Conservation (phyloP, 148 eudicot species). For the Dysphania ambrosioides region DNA sequence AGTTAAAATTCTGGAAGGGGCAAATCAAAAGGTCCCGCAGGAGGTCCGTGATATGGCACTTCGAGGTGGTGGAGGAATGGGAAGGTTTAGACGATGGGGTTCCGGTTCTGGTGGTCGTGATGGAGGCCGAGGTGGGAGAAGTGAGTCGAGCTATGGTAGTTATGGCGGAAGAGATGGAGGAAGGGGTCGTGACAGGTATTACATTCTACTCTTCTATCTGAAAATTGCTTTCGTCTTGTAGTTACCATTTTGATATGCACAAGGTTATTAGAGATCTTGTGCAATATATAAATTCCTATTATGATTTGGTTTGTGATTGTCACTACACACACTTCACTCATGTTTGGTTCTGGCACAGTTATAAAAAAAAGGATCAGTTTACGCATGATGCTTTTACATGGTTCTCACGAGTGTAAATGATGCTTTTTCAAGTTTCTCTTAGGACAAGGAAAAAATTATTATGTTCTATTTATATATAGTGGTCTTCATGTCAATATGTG, state of each 20-base stretch:
- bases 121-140: slow-evolving; percentile 55
- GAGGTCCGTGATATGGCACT: slow-evolving; percentile 83
- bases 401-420: neutral
- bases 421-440: neutral
- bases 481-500: neutral
- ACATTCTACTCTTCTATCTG: neutral
- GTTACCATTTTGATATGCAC: neutral
- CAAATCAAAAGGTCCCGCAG: slow-evolving; percentile 75
- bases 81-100: slow-evolving; percentile 44
- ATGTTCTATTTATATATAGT: too few species aligned
- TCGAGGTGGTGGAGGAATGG: slow-evolving; percentile 90
- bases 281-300: neutral
- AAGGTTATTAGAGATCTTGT: neutral
- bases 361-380: too few species aligned
- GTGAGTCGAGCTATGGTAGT: slow-evolving; percentile 42
- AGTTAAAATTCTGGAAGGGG: slow-evolving; percentile 82
- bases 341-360: neutral
- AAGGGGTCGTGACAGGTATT: slow-evolving; percentile 54
- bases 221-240: neutral
- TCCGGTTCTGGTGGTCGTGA: slow-evolving; percentile 48
- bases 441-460: neutral
- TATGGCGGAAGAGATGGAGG: slow-evolving; percentile 55
- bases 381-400: too few species aligned
- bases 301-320: too few species aligned
- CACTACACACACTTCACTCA: neutral